Base-by-base conservation (phyloP, 2,329 filamentous ascomycete genomes). In the Colletotrichum orchidophilum region DNA sequence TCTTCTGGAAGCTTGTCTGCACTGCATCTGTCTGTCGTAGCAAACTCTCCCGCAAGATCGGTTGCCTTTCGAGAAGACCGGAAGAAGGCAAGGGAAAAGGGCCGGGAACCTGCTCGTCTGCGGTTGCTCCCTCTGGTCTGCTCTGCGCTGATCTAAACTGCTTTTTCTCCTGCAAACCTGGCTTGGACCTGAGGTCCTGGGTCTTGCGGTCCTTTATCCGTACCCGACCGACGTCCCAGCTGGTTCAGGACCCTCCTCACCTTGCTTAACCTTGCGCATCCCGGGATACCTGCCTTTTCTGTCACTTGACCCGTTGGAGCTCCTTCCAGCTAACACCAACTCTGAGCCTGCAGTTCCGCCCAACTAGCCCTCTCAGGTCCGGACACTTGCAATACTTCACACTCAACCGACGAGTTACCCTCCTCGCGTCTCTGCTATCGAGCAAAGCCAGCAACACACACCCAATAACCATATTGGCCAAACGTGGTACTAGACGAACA, bases 301-400 rank as follows among this genome's bases (percentile, higher is more conserved):
- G 68, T 71, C 63, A 50, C 57, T 71, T 71, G 58, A 71, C 58
- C 68, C 63, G 63, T 71, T 61, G 57, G 63, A 67, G 68, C 63
- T 71, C 61, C 55, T 62, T 58, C 70, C 57, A 65, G 70, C 66
- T 66, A 72, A 66, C 52, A 54, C 57, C 53, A 54, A 54, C 50
- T 71, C 52, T 62, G 33, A 35, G 33, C 55, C 35, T 53, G 8
- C 39, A 42, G 46, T 27, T 15, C 53, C 42, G 49, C 26, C 31
- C 31, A 49, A 58, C 26, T 26, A 60, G 13, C 18, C 35, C 33
- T 64, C 65, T 69, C 65, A 27, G 31, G n/a, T 53, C 59, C 59
- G 27, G 55, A 54, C 50, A n/a, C 35, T 57, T 27, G 33, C 60
- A 69, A 35, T 54, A 35, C n/a, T 27, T 33, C 29, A 46, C 39